Conservation (phyloP, 768 basidiomycete species). For the Calocybe cyanea region DNA sequence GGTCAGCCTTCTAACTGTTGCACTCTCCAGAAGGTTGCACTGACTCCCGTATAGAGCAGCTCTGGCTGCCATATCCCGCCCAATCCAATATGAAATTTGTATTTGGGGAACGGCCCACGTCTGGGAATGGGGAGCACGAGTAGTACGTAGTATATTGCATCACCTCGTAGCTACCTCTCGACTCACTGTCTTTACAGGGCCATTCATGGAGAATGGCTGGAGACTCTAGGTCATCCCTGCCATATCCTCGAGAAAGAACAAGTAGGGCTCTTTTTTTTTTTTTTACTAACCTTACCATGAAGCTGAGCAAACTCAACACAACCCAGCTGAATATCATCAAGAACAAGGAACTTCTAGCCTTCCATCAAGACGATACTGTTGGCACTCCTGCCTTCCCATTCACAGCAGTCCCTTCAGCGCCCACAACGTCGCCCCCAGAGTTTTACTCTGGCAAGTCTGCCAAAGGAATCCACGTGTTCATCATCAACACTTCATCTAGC, state of each 20-base stretch:
- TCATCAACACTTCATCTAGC: constrained; percentile 42
- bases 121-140: constrained; percentile 56
- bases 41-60: constrained; percentile 33
- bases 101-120: constrained; percentile 54
- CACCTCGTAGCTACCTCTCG: too few relatives aligned
- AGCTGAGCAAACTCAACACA: constrained; percentile 38
- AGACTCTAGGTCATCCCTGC: constrained; percentile 31
- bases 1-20: constrained; percentile 26
- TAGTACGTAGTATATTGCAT: constrained; percentile 25
- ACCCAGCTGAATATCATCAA: constrained; percentile 46
- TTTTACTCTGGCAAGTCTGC: constrained; percentile 47
- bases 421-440: constrained; percentile 44
- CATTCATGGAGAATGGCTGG: constrained; percentile 52
- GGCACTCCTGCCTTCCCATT: constrained; percentile 49
- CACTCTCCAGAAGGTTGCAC: neutral
- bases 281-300: neutral
- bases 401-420: constrained; percentile 33
- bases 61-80: constrained; percentile 37
- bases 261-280: neutral
- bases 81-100: constrained; percentile 48
- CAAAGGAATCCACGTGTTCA: constrained; percentile 51
- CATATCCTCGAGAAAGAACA: neutral
- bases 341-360: constrained; percentile 50
- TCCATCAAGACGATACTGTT: constrained; percentile 45
- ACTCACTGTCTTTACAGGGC: constrained; percentile 26